Conservation (phyloP, 2,329 filamentous ascomycete genomes). For the Aureobasidium subglaciale region DNA sequence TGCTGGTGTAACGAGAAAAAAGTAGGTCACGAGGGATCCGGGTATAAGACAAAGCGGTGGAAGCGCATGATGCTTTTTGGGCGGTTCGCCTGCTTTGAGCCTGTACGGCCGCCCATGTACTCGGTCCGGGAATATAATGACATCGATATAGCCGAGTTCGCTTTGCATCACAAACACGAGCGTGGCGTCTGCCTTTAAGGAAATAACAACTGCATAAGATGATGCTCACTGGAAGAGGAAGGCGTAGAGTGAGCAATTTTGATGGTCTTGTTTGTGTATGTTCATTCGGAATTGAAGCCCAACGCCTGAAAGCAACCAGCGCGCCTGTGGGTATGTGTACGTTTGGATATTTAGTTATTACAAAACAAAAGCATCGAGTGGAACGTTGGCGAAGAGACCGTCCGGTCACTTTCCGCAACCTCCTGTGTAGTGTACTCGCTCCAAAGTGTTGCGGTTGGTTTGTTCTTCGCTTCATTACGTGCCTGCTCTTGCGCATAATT, state of each 20-base stretch:
- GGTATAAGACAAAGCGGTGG: no score
- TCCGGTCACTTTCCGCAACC: background rate
- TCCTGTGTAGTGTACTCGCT: background rate
- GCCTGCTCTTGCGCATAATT: background rate
- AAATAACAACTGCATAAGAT: background rate
- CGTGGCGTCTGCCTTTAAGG: background rate
- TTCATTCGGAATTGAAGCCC: background rate
- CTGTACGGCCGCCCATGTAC: background rate
- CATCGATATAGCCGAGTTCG: background rate
- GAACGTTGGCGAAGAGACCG: no score
- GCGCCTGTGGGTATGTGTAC: conserved; percentile 10
- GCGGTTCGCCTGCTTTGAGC: background rate
- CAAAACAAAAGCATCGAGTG: background rate
- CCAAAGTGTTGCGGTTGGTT: background rate
- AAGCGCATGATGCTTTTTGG: background rate
- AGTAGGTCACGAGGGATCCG: background rate
- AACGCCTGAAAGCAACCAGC: conserved; percentile 4
- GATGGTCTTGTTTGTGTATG: background rate
- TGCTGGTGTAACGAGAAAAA: no score
- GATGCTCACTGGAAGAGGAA: background rate
- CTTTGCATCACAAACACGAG: background rate
- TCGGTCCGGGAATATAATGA: background rate
- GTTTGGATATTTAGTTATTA: background rate
- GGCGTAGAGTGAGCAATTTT: background rate
- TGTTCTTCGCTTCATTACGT: background rate